phyloP scores from a whole-genome alignment of 1,284 basidiomycete species.

The Clitocybe nebularis region DNA sequence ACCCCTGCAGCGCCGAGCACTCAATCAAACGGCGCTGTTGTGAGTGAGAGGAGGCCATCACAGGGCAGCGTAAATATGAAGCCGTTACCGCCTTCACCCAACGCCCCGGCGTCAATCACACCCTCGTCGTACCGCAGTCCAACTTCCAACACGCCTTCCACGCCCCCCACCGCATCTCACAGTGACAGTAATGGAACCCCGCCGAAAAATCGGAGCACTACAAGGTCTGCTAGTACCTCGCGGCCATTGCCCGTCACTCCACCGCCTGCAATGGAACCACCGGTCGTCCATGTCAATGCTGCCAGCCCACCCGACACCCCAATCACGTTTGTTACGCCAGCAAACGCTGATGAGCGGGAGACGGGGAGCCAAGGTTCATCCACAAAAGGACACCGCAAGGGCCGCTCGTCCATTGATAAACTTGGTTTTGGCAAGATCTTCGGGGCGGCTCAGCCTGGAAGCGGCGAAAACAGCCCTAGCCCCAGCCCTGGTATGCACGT shows the following conservation, averaged over 20 bases:
- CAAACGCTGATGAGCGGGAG: slow-evolving; percentile 15
- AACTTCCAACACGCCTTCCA: slow-evolving; percentile 19
- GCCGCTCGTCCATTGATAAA: slow-evolving; percentile 35
- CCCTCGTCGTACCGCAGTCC: slow-evolving; percentile 16
- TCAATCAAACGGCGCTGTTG: not conserved
- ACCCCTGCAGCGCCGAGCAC: not conserved
- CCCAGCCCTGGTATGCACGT: not conserved
- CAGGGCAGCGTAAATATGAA: slow-evolving; percentile 17
- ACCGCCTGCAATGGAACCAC: slow-evolving; percentile 4
- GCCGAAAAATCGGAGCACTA: not conserved
- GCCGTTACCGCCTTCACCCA: slow-evolving; percentile 23
- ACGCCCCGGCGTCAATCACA: slow-evolving; percentile 15
- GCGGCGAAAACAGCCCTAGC: slow-evolving; percentile 4
- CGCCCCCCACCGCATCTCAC: slow-evolving; percentile 15
- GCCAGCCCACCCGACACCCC: slow-evolving; percentile 45
- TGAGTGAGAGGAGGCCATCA: slow-evolving; percentile 1
- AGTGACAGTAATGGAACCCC: not conserved
- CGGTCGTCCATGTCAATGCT: slow-evolving; percentile 37
- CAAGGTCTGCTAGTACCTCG: slow-evolving; percentile 7
- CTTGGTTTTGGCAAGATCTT: slow-evolving; percentile 36
- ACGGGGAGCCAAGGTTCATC: slow-evolving; percentile 32
- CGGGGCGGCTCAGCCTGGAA: slow-evolving; percentile 15
- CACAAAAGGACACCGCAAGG: slow-evolving; percentile 31
- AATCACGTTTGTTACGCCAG: slow-evolving; percentile 15
- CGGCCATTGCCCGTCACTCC: slow-evolving; percentile 13